phyloP scores from a whole-genome alignment of 192 early-diverging fungal species.

The Backusella luteola region DNA sequence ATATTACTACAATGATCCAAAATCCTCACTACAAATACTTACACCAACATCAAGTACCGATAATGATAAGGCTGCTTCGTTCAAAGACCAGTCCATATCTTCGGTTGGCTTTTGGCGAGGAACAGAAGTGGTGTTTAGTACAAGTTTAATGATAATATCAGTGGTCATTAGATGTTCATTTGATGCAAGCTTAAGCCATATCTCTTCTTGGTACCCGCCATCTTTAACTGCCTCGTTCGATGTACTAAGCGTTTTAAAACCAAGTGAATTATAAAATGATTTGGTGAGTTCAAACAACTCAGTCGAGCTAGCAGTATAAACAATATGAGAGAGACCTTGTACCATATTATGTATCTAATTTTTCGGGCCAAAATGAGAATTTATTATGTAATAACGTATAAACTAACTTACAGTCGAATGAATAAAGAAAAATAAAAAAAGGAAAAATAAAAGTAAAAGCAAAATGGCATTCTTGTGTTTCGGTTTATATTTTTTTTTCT shows the following conservation, averaged over 20 bases:
- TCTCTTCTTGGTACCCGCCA: neutral
- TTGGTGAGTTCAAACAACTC: slow-evolving; percentile 11
- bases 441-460: neutral
- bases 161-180: neutral
- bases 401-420: neutral
- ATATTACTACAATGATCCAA: neutral
- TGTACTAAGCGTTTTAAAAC: slow-evolving; percentile 23
- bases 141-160: slow-evolving; percentile 12
- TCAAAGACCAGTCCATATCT: slow-evolving; percentile 14
- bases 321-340: slow-evolving; percentile 29
- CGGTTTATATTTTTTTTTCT: slow-evolving; percentile 7
- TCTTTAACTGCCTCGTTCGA: slow-evolving; percentile 6
- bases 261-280: slow-evolving; percentile 29
- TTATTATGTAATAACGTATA: neutral
- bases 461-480: neutral
- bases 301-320: slow-evolving; percentile 13
- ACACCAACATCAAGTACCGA: slow-evolving; percentile 16
- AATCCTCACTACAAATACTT: neutral
- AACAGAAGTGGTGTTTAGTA: neutral
- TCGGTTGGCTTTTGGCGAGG: neutral
- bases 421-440: neutral
- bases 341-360: neutral
- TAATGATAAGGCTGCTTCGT: slow-evolving; percentile 16
- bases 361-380: neutral
- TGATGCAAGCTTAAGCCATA: slow-evolving; percentile 10